phyloP scores from a whole-genome alignment of 1,284 basidiomycete species.

The Malassezia yamatoensis region DNA sequence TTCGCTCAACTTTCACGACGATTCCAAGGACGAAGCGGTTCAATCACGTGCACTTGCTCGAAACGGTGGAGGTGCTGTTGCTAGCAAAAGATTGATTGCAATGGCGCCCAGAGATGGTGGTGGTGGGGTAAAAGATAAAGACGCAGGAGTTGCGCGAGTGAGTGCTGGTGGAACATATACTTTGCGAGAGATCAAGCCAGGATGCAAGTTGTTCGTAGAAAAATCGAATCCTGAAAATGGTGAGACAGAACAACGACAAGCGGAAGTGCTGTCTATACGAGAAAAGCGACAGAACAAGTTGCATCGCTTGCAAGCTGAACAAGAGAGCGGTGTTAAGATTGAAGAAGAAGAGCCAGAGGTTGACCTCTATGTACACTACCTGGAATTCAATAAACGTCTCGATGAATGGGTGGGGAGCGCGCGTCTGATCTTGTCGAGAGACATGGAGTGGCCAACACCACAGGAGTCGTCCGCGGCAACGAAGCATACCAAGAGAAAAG shows the following conservation, averaged over 20 bases:
- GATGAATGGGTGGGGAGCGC: constrained; percentile 96
- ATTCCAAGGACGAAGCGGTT: background rate
- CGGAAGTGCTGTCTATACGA: constrained; percentile 43
- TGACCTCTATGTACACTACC: constrained; percentile 35
- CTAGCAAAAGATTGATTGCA: background rate
- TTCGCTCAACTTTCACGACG: too few species aligned
- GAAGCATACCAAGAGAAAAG: constrained; percentile 50
- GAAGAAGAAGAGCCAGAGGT: constrained; percentile 55
- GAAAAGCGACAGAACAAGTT: constrained; percentile 35
- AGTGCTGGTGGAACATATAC: constrained; percentile 36
- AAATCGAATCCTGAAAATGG: constrained; percentile 36
- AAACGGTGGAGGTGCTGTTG: background rate
- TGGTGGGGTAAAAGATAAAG: background rate
- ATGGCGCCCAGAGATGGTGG: constrained; percentile 27
- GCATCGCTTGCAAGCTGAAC: constrained; percentile 24
- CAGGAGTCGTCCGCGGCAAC: constrained; percentile 50
- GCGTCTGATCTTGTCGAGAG: constrained; percentile 68
- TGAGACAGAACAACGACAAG: constrained; percentile 41
- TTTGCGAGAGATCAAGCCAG: constrained; percentile 31
- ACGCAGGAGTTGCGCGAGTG: constrained; percentile 11
- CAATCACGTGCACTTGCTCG: constrained; percentile 5
- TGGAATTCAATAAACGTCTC: constrained; percentile 56
- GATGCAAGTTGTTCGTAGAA: constrained; percentile 42
- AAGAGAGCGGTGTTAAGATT: constrained; percentile 22
- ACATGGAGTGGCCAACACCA: constrained; percentile 76